Base-by-base conservation (phyloP, 2,329 filamentous ascomycete species). In the Ophiobolus disseminans region DNA sequence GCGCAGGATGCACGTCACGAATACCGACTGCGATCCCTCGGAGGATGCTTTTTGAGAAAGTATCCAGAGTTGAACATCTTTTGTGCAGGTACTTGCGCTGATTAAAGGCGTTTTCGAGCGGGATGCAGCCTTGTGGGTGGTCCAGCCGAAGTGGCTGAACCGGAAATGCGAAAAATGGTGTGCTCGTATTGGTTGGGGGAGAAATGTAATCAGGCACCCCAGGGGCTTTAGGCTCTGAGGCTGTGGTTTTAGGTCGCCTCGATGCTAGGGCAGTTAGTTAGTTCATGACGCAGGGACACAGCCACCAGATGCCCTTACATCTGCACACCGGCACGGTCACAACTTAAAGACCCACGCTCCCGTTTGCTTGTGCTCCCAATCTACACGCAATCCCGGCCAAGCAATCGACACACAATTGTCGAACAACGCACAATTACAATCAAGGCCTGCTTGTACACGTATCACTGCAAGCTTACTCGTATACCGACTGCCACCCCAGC, bases 261-360 rank as follows among this genome's bases (percentile, higher is more conserved):
- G 30, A 10, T n/a, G n/a, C 30, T 32, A 32, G 30, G 30, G 30
- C n/a, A n/a, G n/a, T n/a, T n/a, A n/a, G n/a, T 26, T 22, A 19
- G 23, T 46, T 32, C 44, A 58, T 58, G 53, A 58, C 53, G 56
- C 48, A 56, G 37, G 49, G 48, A n/a, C n/a, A n/a, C n/a, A n/a
- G n/a, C n/a, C n/a, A n/a, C n/a, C n/a, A n/a, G n/a, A n/a, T n/a
- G n/a, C n/a, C n/a, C n/a, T n/a, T n/a, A n/a, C n/a, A n/a, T n/a
- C n/a, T n/a, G n/a, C n/a, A n/a, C n/a, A n/a, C n/a, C n/a, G n/a
- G n/a, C n/a, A n/a, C 9, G 14, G n/a, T 11, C 14, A 40, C 31
- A 20, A 21, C 21, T 36, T 41, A 47, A 47, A 36, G 31, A 47
- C 37, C 30, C 37, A 30, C 11, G 20, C 25, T 22, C 35, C 36